Evolutionary conservation across 805 yeast genomes (phyloP).

Genomic region (Ogataea neopini): DNA sequence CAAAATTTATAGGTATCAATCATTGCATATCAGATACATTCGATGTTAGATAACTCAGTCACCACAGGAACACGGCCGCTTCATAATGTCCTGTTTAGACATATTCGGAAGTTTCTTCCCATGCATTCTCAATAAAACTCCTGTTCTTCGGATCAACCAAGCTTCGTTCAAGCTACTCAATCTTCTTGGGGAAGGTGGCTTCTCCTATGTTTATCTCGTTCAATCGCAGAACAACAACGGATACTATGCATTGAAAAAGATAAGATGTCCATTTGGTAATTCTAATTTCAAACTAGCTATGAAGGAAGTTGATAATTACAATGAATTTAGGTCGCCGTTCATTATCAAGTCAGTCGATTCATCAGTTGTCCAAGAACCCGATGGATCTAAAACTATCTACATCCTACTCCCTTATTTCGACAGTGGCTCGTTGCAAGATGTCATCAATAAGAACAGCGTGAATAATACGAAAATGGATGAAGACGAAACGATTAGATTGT

Average conservation of each 20-base stretch:
- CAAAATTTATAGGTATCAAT: too few species aligned
- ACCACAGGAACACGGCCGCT: too few species aligned
- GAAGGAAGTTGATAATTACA: slow-evolving; percentile 75
- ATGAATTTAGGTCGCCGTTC: slow-evolving; percentile 65
- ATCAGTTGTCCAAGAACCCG: slow-evolving; percentile 66
- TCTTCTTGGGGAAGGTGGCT: slow-evolving; percentile 89
- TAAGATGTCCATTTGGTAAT: slow-evolving; percentile 84
- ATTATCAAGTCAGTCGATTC: slow-evolving; percentile 73
- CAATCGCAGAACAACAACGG: slow-evolving; percentile 46
- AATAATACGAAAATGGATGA: slow-evolving; percentile 57
- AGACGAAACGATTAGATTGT: slow-evolving; percentile 58
- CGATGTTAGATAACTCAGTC: too few species aligned
- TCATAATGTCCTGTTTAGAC: slow-evolving; percentile 18
- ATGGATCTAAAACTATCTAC: slow-evolving; percentile 78
- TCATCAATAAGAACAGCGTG: slow-evolving; percentile 64
- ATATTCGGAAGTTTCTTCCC: slow-evolving; percentile 40
- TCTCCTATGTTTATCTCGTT: slow-evolving; percentile 83
- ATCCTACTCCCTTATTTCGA: slow-evolving; percentile 78
- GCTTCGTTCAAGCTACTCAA: slow-evolving; percentile 61
- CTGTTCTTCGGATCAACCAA: slow-evolving; percentile 62
- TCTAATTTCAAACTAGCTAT: slow-evolving; percentile 72
- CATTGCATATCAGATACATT: too few species aligned
- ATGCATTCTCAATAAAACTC: slow-evolving; percentile 44
- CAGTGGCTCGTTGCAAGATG: slow-evolving; percentile 76
- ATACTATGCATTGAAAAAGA: slow-evolving; percentile 76